Conservation (phyloP, 345 rosid species). For the Lenwebbia sp. region DNA sequence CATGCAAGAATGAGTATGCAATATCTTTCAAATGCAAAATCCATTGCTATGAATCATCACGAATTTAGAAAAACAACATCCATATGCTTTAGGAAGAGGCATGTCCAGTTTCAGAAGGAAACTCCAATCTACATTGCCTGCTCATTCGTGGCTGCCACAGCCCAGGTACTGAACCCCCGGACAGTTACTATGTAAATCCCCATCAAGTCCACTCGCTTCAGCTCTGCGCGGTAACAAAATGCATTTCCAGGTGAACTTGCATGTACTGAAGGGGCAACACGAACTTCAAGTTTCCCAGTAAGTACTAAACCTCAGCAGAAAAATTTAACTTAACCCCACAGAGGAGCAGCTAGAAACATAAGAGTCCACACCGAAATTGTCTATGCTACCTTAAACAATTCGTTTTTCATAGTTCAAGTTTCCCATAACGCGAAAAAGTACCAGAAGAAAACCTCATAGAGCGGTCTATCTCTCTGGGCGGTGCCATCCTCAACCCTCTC, state of each 20-base stretch:
- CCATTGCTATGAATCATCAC: neutral
- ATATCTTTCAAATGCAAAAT: neutral
- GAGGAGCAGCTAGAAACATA: neutral
- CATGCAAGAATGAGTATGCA: neutral
- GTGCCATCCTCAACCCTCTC: constrained; percentile 92
- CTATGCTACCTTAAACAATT: neutral
- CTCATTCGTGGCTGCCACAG: neutral
- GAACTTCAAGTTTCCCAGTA: neutral
- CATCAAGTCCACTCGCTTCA: neutral
- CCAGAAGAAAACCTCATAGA: constrained; percentile 47
- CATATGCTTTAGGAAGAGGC: neutral
- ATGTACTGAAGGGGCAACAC: neutral
- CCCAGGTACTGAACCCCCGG: neutral
- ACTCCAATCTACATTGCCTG: neutral
- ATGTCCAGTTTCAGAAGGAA: neutral
- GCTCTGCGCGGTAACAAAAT: neutral
- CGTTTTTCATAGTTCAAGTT: neutral
- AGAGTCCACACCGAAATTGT: neutral
- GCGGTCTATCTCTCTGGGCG: constrained; percentile 84
- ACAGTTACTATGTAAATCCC: neutral
- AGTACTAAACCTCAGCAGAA: neutral
- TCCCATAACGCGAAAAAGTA: neutral
- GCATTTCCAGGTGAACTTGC: neutral
- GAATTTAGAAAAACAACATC: neutral
- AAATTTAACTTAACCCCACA: neutral